phyloP scores from a whole-genome alignment of 352 stramenopile species.

The Phytophthora aleatoria region DNA sequence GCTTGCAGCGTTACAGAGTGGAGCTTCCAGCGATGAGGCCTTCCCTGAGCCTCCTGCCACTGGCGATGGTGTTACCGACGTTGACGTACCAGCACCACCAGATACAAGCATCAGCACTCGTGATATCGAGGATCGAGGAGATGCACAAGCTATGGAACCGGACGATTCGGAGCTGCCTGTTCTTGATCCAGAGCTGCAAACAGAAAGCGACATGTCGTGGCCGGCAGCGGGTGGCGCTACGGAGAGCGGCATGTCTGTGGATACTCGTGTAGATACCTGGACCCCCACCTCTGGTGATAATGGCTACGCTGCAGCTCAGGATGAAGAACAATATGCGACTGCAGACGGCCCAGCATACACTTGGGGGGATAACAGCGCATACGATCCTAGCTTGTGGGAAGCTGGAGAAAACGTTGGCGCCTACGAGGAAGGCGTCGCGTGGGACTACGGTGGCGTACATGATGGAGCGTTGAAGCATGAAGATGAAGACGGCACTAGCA shows the following conservation, averaged over 20 bases:
- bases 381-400: conserved; percentile 24
- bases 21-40: background rate
- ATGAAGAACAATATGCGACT: conserved; percentile 7
- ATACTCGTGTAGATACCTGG: conserved; percentile 7
- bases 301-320: conserved; percentile 2
- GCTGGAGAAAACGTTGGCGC: conserved; percentile 7
- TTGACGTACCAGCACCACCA: background rate
- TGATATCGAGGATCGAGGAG: background rate
- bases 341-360: conserved; percentile 2
- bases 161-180: conserved; percentile 12
- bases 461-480: conserved; percentile 6
- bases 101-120: background rate
- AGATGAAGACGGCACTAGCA: conserved; percentile 18
- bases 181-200: conserved; percentile 5
- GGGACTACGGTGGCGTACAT: conserved; percentile 16
- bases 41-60: background rate
- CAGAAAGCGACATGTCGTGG: background rate
- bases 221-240: background rate
- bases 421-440: conserved; percentile 16
- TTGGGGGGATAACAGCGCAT: conserved; percentile 11
- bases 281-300: background rate
- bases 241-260: background rate
- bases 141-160: background rate
- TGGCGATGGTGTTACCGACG: background rate
- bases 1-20: background rate